Percentiles rank a stretch among this genome's conserved stretches.
These are phyloP conservation scores for Pichia nanzhaoensis DNA, from an alignment of 805 yeast species.

Conservation along the genomic window DNA sequence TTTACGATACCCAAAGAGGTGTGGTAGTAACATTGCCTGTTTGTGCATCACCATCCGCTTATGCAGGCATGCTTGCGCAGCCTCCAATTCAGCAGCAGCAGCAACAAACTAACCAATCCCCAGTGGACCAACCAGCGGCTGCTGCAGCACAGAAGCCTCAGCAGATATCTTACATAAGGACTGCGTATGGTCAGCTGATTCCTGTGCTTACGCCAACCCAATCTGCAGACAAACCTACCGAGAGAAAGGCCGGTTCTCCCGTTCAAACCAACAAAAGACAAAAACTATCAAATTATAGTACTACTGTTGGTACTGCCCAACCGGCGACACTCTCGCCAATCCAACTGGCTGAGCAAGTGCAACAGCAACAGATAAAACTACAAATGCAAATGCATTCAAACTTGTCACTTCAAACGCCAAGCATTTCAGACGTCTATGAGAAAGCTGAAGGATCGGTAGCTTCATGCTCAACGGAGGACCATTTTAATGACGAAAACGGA, in stretches of 20 bases:
- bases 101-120: background rate
- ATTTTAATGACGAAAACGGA: background rate
- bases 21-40: slow-evolving; percentile 6
- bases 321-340: background rate
- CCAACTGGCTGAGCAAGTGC: slow-evolving; percentile 1
- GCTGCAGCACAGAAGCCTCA: background rate
- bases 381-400: slow-evolving; percentile 6
- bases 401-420: background rate
- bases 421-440: slow-evolving; percentile 10
- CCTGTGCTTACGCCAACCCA: slow-evolving; percentile 6
- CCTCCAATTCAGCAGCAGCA: background rate
- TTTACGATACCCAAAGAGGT: slow-evolving; percentile 7
- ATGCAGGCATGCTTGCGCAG: background rate
- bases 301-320: background rate
- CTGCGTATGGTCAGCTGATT: slow-evolving; percentile 4
- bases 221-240: background rate
- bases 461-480: background rate
- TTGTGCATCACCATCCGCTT: background rate
- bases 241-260: background rate
- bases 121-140: background rate
- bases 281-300: background rate
- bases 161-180: slow-evolving; percentile 1
- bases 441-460: background rate
- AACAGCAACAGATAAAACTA: slow-evolving; percentile 3
- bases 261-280: slow-evolving; percentile 5